Percentiles rank a stretch among this genome's conserved stretches.
phyloP scores from a whole-genome alignment of 108 stramenopile species.

The Mediolabrus comicus region DNA sequence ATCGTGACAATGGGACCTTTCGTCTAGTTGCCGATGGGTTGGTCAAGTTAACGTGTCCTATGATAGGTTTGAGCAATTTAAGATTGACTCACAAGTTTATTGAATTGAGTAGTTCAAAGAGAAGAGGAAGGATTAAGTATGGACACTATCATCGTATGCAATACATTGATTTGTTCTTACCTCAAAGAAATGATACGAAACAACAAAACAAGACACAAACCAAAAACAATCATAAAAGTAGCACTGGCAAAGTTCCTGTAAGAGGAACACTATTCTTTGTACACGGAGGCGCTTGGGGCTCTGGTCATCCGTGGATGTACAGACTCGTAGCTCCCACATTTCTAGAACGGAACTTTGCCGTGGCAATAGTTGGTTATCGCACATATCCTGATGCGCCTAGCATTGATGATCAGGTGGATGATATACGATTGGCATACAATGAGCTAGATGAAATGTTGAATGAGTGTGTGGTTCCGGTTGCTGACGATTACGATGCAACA shows the following conservation, averaged over 20 bases:
- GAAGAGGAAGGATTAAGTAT: conserved; percentile 37
- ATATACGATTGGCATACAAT: conserved; percentile 36
- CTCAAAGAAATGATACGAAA: conserved; percentile 6
- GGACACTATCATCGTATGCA: conserved; percentile 55
- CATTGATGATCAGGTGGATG: conserved; percentile 59
- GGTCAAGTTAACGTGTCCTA: conserved; percentile 40
- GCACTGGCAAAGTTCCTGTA: neutral
- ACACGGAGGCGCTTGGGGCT: conserved; percentile 88
- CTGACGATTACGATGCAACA: conserved; percentile 5
- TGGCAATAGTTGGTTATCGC: conserved; percentile 74
- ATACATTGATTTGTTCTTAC: conserved; percentile 67
- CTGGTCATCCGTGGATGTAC: conserved; percentile 70
- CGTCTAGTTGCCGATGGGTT: conserved; percentile 50
- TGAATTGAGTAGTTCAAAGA: conserved; percentile 18
- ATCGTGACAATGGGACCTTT: conserved; percentile 70
- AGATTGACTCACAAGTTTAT: conserved; percentile 41
- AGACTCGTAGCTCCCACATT: conserved; percentile 63
- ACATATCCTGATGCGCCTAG: conserved; percentile 63
- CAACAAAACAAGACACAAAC: neutral
- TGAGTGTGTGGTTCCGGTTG: conserved; percentile 28
- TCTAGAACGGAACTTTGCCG: conserved; percentile 41
- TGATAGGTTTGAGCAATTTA: conserved; percentile 41
- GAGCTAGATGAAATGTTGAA: conserved; percentile 2
- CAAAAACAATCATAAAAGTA: conserved; percentile 26
- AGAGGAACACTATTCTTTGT: conserved; percentile 47